These are phyloP conservation scores for Erythrophleum fordii DNA, from an alignment of 306 rosid genomes.

Conservation along the genomic window DNA sequence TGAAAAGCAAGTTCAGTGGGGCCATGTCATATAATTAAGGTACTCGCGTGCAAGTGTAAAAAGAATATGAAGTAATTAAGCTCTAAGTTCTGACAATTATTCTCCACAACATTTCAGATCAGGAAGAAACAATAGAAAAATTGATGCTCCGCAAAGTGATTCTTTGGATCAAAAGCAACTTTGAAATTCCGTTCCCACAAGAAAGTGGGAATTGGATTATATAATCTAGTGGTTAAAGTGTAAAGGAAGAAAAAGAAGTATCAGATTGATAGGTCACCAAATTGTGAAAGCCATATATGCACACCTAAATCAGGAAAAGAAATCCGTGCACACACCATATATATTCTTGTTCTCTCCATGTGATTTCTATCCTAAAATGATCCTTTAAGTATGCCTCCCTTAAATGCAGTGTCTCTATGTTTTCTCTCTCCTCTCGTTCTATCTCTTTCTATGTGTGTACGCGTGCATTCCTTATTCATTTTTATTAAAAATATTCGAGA, in stretches of 20 bases:
- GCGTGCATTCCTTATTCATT: neutral
- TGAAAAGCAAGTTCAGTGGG: neutral
- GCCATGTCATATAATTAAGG: neutral
- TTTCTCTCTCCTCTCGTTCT: neutral
- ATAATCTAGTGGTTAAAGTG: slow-evolving; percentile 11
- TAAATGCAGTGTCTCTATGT: neutral
- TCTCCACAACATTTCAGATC: neutral
- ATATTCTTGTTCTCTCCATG: slow-evolving; percentile 11
- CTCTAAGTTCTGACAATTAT: slow-evolving; percentile 13
- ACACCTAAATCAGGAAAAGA: slow-evolving; percentile 15
- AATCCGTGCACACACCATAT: slow-evolving; percentile 15
- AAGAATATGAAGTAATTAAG: slow-evolving; percentile 33
- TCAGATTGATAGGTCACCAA: slow-evolving; percentile 21
- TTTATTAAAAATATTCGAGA: neutral
- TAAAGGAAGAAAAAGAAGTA: slow-evolving; percentile 8
- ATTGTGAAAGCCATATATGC: slow-evolving; percentile 31
- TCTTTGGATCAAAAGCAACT: slow-evolving; percentile 37
- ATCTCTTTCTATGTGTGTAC: neutral
- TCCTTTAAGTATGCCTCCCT: neutral
- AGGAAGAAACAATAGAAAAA: neutral
- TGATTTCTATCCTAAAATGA: neutral
- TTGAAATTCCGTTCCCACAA: slow-evolving; percentile 43
- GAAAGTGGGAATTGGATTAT: slow-evolving; percentile 2
- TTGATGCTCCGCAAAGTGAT: slow-evolving; percentile 40
- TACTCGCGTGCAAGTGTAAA: slow-evolving; percentile 23